phyloP scores from a whole-genome alignment of 1,139 yeast species.

The Yamadazyma buinensis region DNA sequence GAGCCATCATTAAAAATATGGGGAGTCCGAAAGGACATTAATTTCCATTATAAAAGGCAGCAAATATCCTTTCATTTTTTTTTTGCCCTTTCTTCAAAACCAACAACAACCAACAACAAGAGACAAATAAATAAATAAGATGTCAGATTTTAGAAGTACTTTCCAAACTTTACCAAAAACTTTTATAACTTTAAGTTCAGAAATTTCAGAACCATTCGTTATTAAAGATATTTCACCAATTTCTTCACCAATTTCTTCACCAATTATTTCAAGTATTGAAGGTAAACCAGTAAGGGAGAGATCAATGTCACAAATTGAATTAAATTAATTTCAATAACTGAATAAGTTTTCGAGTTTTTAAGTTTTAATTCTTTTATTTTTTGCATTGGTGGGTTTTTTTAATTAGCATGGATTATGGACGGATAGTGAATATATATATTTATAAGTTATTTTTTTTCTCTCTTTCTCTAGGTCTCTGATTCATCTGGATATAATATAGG shows the following conservation, averaged over 20 bases:
- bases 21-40: slow-evolving; percentile 4
- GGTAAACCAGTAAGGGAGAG: slow-evolving; percentile 14
- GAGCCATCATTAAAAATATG: no score
- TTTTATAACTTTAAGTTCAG: slow-evolving; percentile 54
- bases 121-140: no score
- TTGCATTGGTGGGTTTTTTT: no score
- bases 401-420: no score
- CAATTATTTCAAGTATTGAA: slow-evolving; percentile 17
- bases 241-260: slow-evolving; percentile 51
- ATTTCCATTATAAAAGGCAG: slow-evolving; percentile 5
- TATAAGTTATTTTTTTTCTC: neutral
- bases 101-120: neutral
- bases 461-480: neutral
- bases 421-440: neutral
- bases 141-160: slow-evolving; percentile 13
- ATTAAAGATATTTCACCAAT: slow-evolving; percentile 64
- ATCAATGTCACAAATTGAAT: slow-evolving; percentile 25
- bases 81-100: no score
- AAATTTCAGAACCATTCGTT: slow-evolving; percentile 57
- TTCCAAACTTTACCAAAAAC: slow-evolving; percentile 14
- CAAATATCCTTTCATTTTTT: no score
- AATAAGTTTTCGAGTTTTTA: no score
- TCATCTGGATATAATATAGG: no score
- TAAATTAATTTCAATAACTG: no score
- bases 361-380: no score